Evolutionary conservation across 345 rosid species (phyloP).

Genomic region (Rhizophora apiculata): DNA sequence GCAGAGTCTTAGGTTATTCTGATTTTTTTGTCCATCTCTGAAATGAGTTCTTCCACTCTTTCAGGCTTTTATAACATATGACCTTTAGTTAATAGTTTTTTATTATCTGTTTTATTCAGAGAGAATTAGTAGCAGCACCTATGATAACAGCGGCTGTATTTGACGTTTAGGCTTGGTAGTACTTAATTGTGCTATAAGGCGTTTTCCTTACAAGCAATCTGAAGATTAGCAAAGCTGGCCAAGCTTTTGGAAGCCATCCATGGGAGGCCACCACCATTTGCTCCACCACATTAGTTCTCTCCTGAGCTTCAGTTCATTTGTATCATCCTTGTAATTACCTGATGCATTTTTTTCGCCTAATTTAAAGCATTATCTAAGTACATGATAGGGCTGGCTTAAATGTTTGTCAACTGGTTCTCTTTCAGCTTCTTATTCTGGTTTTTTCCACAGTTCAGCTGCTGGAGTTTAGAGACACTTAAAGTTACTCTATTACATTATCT

Average conservation of each 20-base stretch:
- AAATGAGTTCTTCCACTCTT: neutral
- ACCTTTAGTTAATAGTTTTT: neutral
- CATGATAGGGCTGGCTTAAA: neutral
- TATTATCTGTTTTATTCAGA: slow-evolving; percentile 47
- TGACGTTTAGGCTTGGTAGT: slow-evolving; percentile 87
- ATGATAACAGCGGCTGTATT: slow-evolving; percentile 74
- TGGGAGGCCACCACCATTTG: slow-evolving; percentile 77
- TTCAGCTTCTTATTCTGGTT: neutral
- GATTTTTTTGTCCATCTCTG: neutral
- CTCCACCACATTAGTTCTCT: slow-evolving; percentile 86
- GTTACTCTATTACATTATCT: neutral
- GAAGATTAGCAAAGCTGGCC: slow-evolving; percentile 74
- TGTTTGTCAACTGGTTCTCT: neutral
- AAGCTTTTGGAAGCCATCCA: slow-evolving; percentile 73
- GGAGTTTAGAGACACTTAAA: neutral
- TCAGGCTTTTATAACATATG: neutral
- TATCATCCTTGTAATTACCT: slow-evolving; percentile 69
- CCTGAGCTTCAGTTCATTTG: slow-evolving; percentile 85
- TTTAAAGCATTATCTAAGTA: neutral
- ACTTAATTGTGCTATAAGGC: slow-evolving; percentile 78
- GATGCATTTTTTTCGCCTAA: neutral
- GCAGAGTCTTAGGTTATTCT: neutral
- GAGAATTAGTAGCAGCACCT: slow-evolving; percentile 75
- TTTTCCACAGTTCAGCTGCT: neutral
- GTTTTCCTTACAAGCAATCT: slow-evolving; percentile 69